These are phyloP conservation scores for Lecanosticta acicola DNA, from an alignment of 2,329 filamentous ascomycete species.

Conservation along the genomic window DNA sequence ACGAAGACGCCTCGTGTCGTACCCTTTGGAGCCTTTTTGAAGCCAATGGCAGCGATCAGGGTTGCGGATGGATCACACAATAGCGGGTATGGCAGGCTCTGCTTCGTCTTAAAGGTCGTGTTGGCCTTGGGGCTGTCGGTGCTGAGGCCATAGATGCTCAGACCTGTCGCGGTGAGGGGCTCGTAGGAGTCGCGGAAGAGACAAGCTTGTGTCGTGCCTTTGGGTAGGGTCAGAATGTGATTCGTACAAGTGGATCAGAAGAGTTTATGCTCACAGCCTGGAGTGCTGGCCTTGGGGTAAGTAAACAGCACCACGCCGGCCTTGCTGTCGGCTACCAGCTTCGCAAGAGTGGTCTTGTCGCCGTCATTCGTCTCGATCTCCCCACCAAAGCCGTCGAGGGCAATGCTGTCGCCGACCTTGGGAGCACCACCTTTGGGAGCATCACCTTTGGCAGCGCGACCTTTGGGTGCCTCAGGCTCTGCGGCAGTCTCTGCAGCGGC, in stretches of 20 bases:
- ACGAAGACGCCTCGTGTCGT: constrained; percentile 85
- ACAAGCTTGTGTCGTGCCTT: constrained; percentile 89
- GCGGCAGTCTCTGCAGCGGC: constrained; percentile 25
- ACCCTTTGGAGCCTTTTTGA: constrained; percentile 77
- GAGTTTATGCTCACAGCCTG: constrained; percentile 70
- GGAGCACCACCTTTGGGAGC: constrained; percentile 17
- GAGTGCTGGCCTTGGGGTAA: constrained; percentile 90
- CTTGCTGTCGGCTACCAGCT: constrained; percentile 76
- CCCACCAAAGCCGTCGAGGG: constrained; percentile 53
- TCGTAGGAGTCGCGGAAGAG: constrained; percentile 83
- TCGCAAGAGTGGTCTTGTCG: constrained; percentile 69
- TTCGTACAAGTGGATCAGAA: not conserved
- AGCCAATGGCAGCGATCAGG: constrained; percentile 78
- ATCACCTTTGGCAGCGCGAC: too few species aligned
- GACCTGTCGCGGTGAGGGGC: constrained; percentile 68
- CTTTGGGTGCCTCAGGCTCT: constrained; percentile 1
- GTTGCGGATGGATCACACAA: constrained; percentile 72
- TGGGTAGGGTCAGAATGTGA: not conserved
- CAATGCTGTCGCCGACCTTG: constrained; percentile 48
- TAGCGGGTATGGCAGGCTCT: constrained; percentile 80
- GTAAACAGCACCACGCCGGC: constrained; percentile 87
- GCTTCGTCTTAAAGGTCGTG: constrained; percentile 85
- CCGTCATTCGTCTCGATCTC: constrained; percentile 84
- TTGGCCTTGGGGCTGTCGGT: constrained; percentile 86
- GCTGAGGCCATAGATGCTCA: constrained; percentile 85